A percentile compares a stretch with the other conserved stretches of the same genome.
Evolutionary conservation across 305 asterid species (phyloP).

Genomic region (Solanum hybrid): DNA sequence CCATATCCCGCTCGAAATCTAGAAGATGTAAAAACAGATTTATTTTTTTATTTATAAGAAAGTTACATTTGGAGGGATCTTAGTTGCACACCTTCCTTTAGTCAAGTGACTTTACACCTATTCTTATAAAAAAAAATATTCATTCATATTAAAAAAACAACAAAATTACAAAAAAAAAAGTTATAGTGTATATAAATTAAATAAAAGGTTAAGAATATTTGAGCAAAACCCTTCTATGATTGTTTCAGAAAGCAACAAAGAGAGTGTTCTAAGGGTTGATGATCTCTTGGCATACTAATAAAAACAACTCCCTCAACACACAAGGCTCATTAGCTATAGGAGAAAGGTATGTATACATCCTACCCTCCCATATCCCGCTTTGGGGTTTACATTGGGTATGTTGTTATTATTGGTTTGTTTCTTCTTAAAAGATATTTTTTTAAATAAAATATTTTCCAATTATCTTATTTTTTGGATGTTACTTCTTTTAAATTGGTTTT

Average conservation of each 20-base stretch:
- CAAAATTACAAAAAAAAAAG: not conserved
- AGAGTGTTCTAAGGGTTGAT: slow-evolving; percentile 80
- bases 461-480: no score
- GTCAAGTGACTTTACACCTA: not conserved
- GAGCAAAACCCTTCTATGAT: slow-evolving; percentile 23
- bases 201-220: slow-evolving; percentile 28
- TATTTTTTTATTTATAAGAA: not conserved
- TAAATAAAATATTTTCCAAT: not conserved
- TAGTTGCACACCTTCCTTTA: not conserved
- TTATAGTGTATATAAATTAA: not conserved
- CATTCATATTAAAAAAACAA: not conserved
- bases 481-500: no score
- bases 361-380: not conserved
- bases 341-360: not conserved
- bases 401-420: not conserved
- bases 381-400: not conserved
- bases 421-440: not conserved
- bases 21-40: not conserved
- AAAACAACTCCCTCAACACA: slow-evolving; percentile 59
- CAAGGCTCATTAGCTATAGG: slow-evolving; percentile 68
- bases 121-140: not conserved
- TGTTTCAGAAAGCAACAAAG: slow-evolving; percentile 62
- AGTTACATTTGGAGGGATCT: not conserved
- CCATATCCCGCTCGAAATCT: not conserved
- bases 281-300: slow-evolving; percentile 58